Evolutionary conservation across 805 yeast genomes (phyloP), one percentile per base, ranked within the genome.

Genomic region (Saturnispora ahearnii): DNA sequence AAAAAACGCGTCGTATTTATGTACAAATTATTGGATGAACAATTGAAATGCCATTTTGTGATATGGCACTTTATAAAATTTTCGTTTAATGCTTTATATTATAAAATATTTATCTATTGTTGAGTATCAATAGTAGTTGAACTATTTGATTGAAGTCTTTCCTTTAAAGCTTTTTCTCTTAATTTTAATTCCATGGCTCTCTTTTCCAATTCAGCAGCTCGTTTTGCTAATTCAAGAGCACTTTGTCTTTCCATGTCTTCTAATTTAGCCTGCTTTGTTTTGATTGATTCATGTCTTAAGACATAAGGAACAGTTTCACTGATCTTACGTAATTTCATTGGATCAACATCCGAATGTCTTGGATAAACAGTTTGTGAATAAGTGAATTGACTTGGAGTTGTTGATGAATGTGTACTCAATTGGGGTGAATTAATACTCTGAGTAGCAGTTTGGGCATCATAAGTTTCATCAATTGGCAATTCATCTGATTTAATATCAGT

Each of bases 261-360:
- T 46, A 86, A 68, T 66, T 82, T 85, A 51, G 81, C 87, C 60
- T 86, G 90, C 64, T 86, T 81, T 47, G 84, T 82, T 55, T 80
- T 67, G 50, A 85, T 76, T 51, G 84, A 76, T 64, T 86, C 91
- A 63, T 85, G 91, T 62, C 87, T 77, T 54, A 86, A 69, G 32
- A 84, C 83, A 57, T 86, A 86, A n/a, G 95, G 95, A 24, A 86
- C 87, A 1, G 93, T 86, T 61, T 84, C 91, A 41, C 89, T 82
- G 50, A 86, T 80, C 60, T 82, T 85, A 61, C 95, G 73, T 55
- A 86, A 69, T 65, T 84, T 86, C 55, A 73, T 73, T 55, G 87
- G 76, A 46, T 76, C 76, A 40, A 62, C 59, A 24, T 58, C 53
- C 12, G 67, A 37, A 22, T 52, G 66, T 41, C 41, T 41, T 40